Base-by-base conservation (phyloP, 2,329 filamentous ascomycete species). In the Truncatella angustata region DNA sequence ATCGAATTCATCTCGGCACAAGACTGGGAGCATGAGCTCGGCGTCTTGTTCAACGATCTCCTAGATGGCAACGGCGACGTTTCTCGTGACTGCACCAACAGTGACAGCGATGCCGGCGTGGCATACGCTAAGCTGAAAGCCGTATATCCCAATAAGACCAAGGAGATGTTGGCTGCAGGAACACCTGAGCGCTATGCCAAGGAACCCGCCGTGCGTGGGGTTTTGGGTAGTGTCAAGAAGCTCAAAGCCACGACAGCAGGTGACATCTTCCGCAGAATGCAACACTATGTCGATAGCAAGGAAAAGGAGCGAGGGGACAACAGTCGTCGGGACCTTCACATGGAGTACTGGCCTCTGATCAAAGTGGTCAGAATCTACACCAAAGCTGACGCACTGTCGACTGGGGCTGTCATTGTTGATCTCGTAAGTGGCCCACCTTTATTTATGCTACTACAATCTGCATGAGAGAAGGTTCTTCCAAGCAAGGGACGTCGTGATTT, bases 341-440 rank as follows among this genome's bases (percentile, higher is more conserved):
- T 40, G 20, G 37, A 40, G n/a, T 40, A 40, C 37, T 76, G 73
- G 72, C 72, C 73, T 1, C 58, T 75, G 1, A 70, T 75, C 49
- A 66, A 67, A 21, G 65, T 71, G 10, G 71, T 74, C 26, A 62
- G 74, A 34, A 72, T 83, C 26, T 77, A 75, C 55, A 72, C 72
- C 7, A 82, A 78, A 60, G 70, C 78, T 1, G 63, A 72, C 11
- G 76, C 72, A 1, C 63, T 84, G 3, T 73, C 75, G 0, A 81
- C 79, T n/a, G 79, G 80, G 3, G 77, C 77, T 3, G 74, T 80
- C 2, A 70, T 82, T 49, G 81, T 82, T 12, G 79, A 86, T 61
- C 66, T 86, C n/a, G 44, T 47, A 35, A 47, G 44, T 35, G 9
- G 10, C 10, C 10, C 26, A 20, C 30, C 16, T 47, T 34, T 20